These are phyloP conservation scores for Camellia sinensis DNA, from an alignment of 148 eudicot genomes.

Conservation along the genomic window DNA sequence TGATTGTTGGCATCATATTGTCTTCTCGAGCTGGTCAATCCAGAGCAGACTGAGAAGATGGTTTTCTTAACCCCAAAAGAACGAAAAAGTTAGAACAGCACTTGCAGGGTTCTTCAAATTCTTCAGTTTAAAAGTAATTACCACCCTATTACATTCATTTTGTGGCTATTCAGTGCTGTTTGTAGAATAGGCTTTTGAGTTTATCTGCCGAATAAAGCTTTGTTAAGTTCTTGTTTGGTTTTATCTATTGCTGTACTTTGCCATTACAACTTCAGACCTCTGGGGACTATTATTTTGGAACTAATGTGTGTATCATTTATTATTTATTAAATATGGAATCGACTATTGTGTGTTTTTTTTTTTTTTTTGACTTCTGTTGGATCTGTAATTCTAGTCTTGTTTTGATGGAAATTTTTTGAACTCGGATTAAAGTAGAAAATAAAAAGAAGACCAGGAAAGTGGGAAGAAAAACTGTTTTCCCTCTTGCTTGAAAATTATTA, in stretches of 20 bases:
- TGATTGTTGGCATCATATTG: slow-evolving; percentile 45
- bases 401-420: background rate
- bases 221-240: slow-evolving; percentile 1
- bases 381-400: background rate
- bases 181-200: background rate
- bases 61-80: background rate
- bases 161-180: slow-evolving; percentile 6
- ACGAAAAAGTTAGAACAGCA: background rate
- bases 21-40: slow-evolving; percentile 52
- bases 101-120: background rate
- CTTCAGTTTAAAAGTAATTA: background rate
- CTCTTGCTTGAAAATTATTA: no score
- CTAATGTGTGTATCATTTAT: background rate
- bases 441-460: no score
- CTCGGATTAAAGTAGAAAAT: no score
- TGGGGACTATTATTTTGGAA: background rate
- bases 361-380: background rate
- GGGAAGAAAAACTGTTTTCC: no score
- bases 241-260: background rate
- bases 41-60: slow-evolving; percentile 36
- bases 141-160: background rate
- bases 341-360: background rate
- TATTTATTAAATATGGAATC: background rate
- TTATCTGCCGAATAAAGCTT: slow-evolving; percentile 14
- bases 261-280: background rate